phyloP scores from a whole-genome alignment of 2,329 filamentous ascomycete genomes.

The Cladophialophora yegresii region DNA sequence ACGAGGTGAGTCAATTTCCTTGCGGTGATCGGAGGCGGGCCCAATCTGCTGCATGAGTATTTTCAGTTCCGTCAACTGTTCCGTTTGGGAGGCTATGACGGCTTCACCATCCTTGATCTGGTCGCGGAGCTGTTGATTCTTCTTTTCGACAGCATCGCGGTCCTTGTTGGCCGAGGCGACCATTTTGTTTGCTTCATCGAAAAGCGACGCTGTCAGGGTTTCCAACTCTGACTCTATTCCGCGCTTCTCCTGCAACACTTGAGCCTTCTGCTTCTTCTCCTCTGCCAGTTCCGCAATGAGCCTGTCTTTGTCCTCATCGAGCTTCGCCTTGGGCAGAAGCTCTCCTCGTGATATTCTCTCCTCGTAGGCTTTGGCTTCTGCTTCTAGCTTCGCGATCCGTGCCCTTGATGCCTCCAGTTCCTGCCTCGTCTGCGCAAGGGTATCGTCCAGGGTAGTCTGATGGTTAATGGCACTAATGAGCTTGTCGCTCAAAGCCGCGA shows the following conservation, averaged over 20 bases:
- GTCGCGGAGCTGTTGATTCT: slow-evolving; percentile 81
- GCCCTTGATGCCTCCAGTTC: slow-evolving; percentile 75
- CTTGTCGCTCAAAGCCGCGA: slow-evolving; percentile 89
- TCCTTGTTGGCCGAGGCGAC: slow-evolving; percentile 85
- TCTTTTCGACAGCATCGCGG: slow-evolving; percentile 75
- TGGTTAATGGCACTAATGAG: slow-evolving; percentile 97
- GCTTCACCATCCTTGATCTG: slow-evolving; percentile 85
- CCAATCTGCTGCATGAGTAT: slow-evolving; percentile 83
- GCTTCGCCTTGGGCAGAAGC: slow-evolving; percentile 71
- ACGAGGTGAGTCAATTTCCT: slow-evolving; percentile 72
- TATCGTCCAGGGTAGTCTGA: slow-evolving; percentile 89
- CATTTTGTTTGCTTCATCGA: slow-evolving; percentile 98
- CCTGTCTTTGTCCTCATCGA: slow-evolving; percentile 70
- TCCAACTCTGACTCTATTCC: slow-evolving; percentile 91
- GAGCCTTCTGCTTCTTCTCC: slow-evolving; percentile 65
- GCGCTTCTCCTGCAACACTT: slow-evolving; percentile 76
- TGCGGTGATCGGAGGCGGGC: slow-evolving; percentile 56
- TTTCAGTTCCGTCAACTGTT: slow-evolving; percentile 90
- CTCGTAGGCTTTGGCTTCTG: slow-evolving; percentile 68
- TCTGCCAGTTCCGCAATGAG: slow-evolving; percentile 62
- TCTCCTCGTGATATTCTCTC: slow-evolving; percentile 70
- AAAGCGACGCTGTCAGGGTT: slow-evolving; percentile 85
- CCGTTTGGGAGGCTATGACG: slow-evolving; percentile 84
- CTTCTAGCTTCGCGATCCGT: slow-evolving; percentile 68
- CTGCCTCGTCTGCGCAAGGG: slow-evolving; percentile 75